These are phyloP conservation scores for Collybia sordida DNA, from an alignment of 768 basidiomycete genomes.

Conservation along the genomic window DNA sequence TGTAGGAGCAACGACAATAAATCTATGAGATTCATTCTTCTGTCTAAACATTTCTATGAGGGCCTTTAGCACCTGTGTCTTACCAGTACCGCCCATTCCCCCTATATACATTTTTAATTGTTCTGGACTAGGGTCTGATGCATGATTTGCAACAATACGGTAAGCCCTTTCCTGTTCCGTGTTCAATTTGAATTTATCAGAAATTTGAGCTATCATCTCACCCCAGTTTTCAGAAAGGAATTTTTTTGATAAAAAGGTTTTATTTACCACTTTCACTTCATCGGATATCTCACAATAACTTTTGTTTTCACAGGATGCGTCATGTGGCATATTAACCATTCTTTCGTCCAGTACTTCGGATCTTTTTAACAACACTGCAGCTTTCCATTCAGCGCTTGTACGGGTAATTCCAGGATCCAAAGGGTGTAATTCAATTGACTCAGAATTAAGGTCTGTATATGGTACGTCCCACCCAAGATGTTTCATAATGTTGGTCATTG, in stretches of 20 bases:
- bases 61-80: constrained; percentile 22
- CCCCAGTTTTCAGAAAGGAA: neutral
- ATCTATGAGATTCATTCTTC: constrained; percentile 16
- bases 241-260: neutral
- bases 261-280: neutral
- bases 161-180: constrained; percentile 30
- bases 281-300: neutral
- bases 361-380: neutral
- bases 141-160: constrained; percentile 24
- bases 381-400: neutral
- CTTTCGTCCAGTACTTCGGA: neutral
- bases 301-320: neutral
- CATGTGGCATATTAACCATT: neutral
- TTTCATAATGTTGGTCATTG: neutral
- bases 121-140: neutral
- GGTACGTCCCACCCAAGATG: neutral
- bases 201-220: neutral
- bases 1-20: constrained; percentile 21
- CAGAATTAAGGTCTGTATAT: neutral
- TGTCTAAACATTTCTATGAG: constrained; percentile 15
- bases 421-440: neutral
- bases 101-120: constrained; percentile 28
- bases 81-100: constrained; percentile 29
- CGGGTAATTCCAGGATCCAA: neutral
- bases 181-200: constrained; percentile 20